These are phyloP conservation scores for Lachnellula occidentalis DNA, from an alignment of 2,329 filamentous ascomycete species.

Conservation along the genomic window DNA sequence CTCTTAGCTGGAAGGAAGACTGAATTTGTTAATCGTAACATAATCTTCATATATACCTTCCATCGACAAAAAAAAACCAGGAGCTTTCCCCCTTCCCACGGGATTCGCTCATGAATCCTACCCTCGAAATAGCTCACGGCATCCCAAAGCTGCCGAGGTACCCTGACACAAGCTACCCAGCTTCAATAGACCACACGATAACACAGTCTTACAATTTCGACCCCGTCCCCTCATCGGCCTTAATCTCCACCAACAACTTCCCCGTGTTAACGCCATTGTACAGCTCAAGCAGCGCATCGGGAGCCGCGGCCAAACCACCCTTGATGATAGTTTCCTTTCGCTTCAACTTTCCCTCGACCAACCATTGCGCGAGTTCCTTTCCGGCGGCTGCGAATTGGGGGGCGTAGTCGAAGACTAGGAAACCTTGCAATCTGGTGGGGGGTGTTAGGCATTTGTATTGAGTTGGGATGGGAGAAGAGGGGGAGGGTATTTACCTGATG, in stretches of 20 bases:
- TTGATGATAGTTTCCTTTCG: conserved; percentile 64
- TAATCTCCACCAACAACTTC: conserved; percentile 24
- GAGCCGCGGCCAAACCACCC: conserved; percentile 61
- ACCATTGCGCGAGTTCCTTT: conserved; percentile 59
- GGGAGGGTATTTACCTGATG: conserved; percentile 37
- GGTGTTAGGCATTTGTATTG: background rate
- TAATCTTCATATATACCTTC: too few species aligned
- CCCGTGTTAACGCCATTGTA: conserved; percentile 68
- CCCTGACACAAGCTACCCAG: too few species aligned
- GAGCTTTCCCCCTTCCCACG: too few species aligned
- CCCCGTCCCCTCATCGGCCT: background rate
- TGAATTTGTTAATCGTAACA: too few species aligned
- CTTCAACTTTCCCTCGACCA: conserved; percentile 68
- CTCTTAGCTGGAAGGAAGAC: too few species aligned
- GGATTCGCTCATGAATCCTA: too few species aligned
- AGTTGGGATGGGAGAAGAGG: background rate
- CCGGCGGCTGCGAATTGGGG: conserved; percentile 52
- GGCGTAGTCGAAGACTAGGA: conserved; percentile 66
- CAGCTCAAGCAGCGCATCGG: conserved; percentile 56
- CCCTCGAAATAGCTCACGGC: too few species aligned
- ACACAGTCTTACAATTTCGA: background rate
- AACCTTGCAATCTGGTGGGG: conserved; percentile 55
- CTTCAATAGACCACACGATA: background rate
- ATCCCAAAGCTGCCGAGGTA: too few species aligned
- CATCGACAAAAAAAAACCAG: too few species aligned